phyloP scores from a whole-genome alignment of 352 stramenopile genomes.

The Globisporangium paddicum region DNA sequence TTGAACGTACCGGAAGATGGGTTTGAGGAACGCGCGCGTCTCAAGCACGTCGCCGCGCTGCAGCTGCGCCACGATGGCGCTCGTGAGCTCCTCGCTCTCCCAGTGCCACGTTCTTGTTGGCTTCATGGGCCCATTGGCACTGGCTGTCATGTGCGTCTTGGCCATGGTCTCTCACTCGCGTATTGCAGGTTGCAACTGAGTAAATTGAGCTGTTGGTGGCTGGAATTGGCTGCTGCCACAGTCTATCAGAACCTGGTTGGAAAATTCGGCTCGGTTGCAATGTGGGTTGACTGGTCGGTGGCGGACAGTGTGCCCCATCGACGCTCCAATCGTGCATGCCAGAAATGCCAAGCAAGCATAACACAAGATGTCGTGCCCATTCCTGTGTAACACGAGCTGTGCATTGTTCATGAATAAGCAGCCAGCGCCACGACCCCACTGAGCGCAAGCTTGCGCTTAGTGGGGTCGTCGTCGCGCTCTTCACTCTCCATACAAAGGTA shows the following conservation, averaged over 20 bases:
- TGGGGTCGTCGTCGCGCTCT: background rate
- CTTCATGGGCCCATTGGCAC: background rate
- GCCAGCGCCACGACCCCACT: too few species aligned
- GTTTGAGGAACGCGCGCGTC: conserved; percentile 58
- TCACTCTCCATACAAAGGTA: background rate
- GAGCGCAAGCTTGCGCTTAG: too few species aligned
- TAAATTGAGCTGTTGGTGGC: background rate
- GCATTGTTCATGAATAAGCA: too few species aligned
- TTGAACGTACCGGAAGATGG: conserved; percentile 58
- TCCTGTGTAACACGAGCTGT: too few species aligned
- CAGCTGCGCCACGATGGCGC: conserved; percentile 30
- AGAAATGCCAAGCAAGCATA: too few species aligned
- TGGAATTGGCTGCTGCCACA: background rate
- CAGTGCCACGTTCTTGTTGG: conserved; percentile 16
- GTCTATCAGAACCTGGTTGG: background rate
- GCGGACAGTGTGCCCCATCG: background rate
- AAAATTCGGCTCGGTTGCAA: background rate
- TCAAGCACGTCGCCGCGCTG: conserved; percentile 28
- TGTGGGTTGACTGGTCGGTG: conserved; percentile 5
- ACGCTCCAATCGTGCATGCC: background rate
- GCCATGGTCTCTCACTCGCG: background rate
- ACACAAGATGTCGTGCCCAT: too few species aligned
- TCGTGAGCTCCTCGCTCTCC: conserved; percentile 36
- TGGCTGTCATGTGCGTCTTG: background rate
- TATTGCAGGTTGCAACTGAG: background rate